These are phyloP conservation scores for Fusarium sp. DNA, from an alignment of 2,329 filamentous ascomycete species.

Conservation along the genomic window DNA sequence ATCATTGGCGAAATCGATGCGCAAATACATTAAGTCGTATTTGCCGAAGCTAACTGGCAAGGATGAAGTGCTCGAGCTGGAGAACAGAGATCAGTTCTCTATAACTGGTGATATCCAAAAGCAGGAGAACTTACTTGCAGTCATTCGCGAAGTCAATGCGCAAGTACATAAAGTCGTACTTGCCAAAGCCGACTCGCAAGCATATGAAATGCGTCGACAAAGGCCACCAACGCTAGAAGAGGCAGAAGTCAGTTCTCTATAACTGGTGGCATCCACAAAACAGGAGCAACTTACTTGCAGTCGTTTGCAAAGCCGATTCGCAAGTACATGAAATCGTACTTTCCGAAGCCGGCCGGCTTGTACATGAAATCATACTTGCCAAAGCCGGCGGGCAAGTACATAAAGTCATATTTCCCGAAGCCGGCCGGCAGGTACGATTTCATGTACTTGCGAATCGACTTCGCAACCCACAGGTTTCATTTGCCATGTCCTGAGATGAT, in stretches of 20 bases:
- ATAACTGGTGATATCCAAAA: too few species aligned
- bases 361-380: not conserved
- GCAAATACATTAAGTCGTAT: not conserved
- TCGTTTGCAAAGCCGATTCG: too few species aligned
- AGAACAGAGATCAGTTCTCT: too few species aligned
- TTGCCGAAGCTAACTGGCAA: not conserved
- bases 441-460: too few species aligned
- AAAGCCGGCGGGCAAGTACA: not conserved
- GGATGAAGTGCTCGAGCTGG: too few species aligned
- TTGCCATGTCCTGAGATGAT: too few species aligned
- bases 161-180: not conserved
- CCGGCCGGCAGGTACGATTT: too few species aligned
- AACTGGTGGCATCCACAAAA: too few species aligned
- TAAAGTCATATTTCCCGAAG: not conserved
- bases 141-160: not conserved
- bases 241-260: too few species aligned
- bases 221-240: too few species aligned
- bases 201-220: not conserved
- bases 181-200: not conserved
- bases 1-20: not conserved
- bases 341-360: not conserved
- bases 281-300: too few species aligned
- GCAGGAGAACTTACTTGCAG: not conserved
- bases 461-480: too few species aligned
- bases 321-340: not conserved